phyloP scores from a whole-genome alignment of 768 basidiomycete genomes.

The Tricholoma sp. region DNA sequence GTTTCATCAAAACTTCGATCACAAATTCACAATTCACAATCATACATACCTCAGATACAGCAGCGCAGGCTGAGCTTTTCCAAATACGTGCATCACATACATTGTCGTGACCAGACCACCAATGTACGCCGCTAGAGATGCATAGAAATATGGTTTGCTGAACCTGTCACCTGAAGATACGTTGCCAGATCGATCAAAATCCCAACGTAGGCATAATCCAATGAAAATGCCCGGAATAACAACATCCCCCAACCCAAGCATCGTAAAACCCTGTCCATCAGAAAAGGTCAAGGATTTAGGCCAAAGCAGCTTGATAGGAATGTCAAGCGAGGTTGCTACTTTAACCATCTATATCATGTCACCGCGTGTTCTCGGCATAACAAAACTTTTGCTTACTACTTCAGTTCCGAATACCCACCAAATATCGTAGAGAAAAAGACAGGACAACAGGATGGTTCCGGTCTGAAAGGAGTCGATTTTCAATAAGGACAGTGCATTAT shows the following conservation, averaged over 20 bases:
- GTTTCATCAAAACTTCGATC: neutral
- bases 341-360: conserved; percentile 71
- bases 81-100: conserved; percentile 75
- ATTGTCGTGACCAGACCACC: conserved; percentile 72
- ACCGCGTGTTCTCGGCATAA: neutral
- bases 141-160: conserved; percentile 70
- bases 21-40: neutral
- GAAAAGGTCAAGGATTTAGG: conserved; percentile 58
- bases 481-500: conserved; percentile 73
- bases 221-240: conserved; percentile 65
- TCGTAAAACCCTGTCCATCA: conserved; percentile 59
- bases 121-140: conserved; percentile 66
- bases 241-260: conserved; percentile 92
- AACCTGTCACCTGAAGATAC: conserved; percentile 31
- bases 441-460: conserved; percentile 74
- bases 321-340: conserved; percentile 85
- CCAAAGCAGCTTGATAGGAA: conserved; percentile 91
- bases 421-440: conserved; percentile 89
- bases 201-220: conserved; percentile 83
- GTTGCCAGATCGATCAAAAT: conserved; percentile 44
- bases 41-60: conserved; percentile 76
- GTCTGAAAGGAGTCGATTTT: conserved; percentile 89
- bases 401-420: conserved; percentile 92
- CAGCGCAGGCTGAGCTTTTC: conserved; percentile 83
- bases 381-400: conserved; percentile 48